A percentile compares a stretch with the other conserved stretches of the same genome.
Evolutionary conservation across 2,329 filamentous ascomycete genomes (phyloP).

Genomic region (Aulographum hederae): DNA sequence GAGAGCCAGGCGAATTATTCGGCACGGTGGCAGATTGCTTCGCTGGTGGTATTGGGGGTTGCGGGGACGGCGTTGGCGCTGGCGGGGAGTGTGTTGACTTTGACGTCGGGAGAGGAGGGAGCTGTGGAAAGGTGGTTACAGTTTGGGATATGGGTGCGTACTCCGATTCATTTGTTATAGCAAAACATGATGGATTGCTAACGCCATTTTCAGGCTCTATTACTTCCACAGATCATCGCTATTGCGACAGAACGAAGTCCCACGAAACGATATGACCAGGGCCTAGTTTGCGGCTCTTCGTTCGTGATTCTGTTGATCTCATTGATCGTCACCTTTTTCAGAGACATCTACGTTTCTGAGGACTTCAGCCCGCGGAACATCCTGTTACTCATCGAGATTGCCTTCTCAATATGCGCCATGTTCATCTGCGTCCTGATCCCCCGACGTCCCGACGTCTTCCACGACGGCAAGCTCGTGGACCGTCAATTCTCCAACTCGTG

Average conservation of each 20-base stretch:
- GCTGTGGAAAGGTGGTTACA: neutral
- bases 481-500: slow-evolving; percentile 41
- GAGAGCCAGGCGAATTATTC: slow-evolving; percentile 46
- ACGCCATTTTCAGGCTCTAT: neutral
- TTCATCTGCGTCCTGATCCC: slow-evolving; percentile 3
- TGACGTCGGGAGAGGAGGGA: too few relatives aligned
- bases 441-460: slow-evolving; percentile 3
- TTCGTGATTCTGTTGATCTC: neutral
- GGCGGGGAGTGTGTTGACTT: too few relatives aligned
- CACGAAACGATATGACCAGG: neutral
- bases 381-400: too few relatives aligned
- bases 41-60: slow-evolving; percentile 10
- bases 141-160: neutral
- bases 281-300: neutral
- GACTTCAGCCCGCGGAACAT: too few relatives aligned
- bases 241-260: neutral
- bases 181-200: neutral
- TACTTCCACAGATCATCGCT: too few relatives aligned
- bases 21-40: slow-evolving; percentile 36
- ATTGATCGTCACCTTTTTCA: too few relatives aligned
- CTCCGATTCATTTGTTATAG: neutral
- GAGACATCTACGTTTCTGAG: too few relatives aligned
- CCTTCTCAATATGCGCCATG: too few relatives aligned
- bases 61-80: slow-evolving; percentile 1
- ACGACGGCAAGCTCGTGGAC: slow-evolving; percentile 32